phyloP scores from a whole-genome alignment of 805 yeast genomes.

The Candida lessepsii region DNA sequence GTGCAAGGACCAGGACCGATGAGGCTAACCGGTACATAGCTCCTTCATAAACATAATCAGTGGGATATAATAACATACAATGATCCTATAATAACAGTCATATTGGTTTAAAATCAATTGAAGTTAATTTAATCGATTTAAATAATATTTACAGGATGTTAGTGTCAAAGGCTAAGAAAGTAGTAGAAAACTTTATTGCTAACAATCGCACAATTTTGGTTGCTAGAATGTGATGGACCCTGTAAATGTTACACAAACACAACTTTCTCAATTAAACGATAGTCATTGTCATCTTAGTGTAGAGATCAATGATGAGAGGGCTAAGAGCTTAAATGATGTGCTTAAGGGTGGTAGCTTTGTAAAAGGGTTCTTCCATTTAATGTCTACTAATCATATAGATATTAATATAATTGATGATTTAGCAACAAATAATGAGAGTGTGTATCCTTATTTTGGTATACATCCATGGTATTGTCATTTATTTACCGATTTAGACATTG shows the following conservation, averaged over 20 bases:
- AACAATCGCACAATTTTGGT: neutral
- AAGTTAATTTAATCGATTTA: too few relatives aligned
- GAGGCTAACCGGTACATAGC: too few relatives aligned
- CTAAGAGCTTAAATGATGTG: slow-evolving; percentile 12
- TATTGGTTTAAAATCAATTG: too few relatives aligned
- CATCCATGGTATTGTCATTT: slow-evolving; percentile 93
- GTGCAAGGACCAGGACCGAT: neutral
- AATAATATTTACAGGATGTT: too few relatives aligned
- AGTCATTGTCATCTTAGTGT: slow-evolving; percentile 37
- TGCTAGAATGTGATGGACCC: slow-evolving; percentile 4
- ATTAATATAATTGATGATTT: slow-evolving; percentile 23
- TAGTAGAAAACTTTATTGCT: too few relatives aligned
- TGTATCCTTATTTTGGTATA: slow-evolving; percentile 61
- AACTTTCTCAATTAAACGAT: slow-evolving; percentile 16
- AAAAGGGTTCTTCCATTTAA: slow-evolving; percentile 18
- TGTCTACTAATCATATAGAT: slow-evolving; percentile 41
- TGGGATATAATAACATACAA: slow-evolving; percentile 52
- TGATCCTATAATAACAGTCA: slow-evolving; percentile 72
- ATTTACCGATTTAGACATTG: slow-evolving; percentile 33
- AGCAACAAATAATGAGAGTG: slow-evolving; percentile 8
- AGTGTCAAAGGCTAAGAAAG: too few relatives aligned
- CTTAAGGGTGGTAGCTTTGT: slow-evolving; percentile 1
- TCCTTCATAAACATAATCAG: too few relatives aligned
- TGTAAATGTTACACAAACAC: neutral
- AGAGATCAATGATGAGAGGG: slow-evolving; percentile 16